Conservation (phyloP, 306 rosid genomes). For the Medicago ruthenica region DNA sequence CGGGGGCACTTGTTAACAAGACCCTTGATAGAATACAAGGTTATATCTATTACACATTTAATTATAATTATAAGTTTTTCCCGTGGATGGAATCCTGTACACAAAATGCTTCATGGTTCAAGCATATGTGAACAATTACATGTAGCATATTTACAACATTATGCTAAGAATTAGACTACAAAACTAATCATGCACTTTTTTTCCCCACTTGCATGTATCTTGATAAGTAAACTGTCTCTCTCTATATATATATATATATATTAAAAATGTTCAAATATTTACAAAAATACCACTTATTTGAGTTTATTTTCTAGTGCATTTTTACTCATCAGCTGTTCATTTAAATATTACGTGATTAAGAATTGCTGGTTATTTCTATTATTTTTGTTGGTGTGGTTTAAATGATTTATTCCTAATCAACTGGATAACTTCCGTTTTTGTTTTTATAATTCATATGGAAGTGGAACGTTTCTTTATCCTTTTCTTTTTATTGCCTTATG, state of each 20-base stretch:
- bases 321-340: conserved; percentile 12
- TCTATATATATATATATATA: neutral
- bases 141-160: conserved; percentile 12
- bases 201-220: conserved; percentile 30
- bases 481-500: conserved; percentile 8
- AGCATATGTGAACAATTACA: conserved; percentile 16
- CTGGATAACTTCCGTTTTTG: conserved; percentile 14
- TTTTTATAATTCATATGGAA: conserved; percentile 28
- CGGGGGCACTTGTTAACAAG: too few species aligned
- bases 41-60: conserved; percentile 12
- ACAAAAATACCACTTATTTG: conserved; percentile 9
- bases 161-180: conserved; percentile 10
- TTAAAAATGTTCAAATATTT: neutral
- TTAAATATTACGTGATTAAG: conserved; percentile 28
- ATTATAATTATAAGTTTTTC: conserved; percentile 14
- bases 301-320: neutral
- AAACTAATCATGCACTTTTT: conserved; percentile 16
- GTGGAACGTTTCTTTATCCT: conserved; percentile 16
- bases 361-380: conserved; percentile 13
- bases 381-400: conserved; percentile 14
- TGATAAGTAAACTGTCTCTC: conserved; percentile 29
- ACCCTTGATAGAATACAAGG: conserved; percentile 19
- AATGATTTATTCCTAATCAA: neutral
- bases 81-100: conserved; percentile 14
- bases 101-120: conserved; percentile 24